Conservation (phyloP, 805 yeast genomes). For the Yarrowia sp. region DNA sequence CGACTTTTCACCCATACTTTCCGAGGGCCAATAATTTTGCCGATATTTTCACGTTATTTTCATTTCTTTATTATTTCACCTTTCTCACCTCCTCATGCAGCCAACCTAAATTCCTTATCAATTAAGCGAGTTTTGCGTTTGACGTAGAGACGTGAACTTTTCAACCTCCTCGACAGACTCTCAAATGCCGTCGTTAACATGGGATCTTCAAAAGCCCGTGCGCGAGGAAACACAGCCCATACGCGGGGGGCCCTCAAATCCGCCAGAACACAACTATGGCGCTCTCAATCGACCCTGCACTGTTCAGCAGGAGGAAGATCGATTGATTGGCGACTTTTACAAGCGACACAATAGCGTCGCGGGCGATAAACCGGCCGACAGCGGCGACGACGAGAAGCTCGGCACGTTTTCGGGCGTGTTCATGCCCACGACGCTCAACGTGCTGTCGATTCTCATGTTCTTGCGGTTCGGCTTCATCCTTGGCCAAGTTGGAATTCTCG, state of each 20-base stretch:
- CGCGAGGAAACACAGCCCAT: slow-evolving; percentile 4
- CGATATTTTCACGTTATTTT: too few species aligned
- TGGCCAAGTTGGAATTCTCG: slow-evolving; percentile 92
- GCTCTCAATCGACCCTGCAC: slow-evolving; percentile 13
- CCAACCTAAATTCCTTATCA: slow-evolving; percentile 13
- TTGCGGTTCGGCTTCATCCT: slow-evolving; percentile 92
- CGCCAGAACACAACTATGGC: slow-evolving; percentile 1
- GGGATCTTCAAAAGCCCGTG: slow-evolving; percentile 23
- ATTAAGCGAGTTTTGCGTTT: slow-evolving; percentile 12
- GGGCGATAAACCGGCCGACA: neutral
- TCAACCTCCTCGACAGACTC: neutral
- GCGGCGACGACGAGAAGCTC: slow-evolving; percentile 55
- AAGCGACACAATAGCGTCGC: slow-evolving; percentile 32
- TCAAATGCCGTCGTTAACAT: slow-evolving; percentile 7
- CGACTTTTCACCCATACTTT: too few species aligned
- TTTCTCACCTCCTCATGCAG: neutral
- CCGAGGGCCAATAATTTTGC: too few species aligned
- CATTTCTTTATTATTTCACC: too few species aligned
- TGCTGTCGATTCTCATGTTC: slow-evolving; percentile 92
- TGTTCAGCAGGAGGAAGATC: slow-evolving; percentile 20
- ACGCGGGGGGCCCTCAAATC: neutral
- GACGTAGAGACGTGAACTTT: too few species aligned
- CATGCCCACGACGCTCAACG: slow-evolving; percentile 91
- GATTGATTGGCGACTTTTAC: slow-evolving; percentile 36
- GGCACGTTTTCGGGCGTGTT: slow-evolving; percentile 90